Evolutionary conservation across 768 basidiomycete species (phyloP).

Genomic region (Leccinum arenicola): DNA sequence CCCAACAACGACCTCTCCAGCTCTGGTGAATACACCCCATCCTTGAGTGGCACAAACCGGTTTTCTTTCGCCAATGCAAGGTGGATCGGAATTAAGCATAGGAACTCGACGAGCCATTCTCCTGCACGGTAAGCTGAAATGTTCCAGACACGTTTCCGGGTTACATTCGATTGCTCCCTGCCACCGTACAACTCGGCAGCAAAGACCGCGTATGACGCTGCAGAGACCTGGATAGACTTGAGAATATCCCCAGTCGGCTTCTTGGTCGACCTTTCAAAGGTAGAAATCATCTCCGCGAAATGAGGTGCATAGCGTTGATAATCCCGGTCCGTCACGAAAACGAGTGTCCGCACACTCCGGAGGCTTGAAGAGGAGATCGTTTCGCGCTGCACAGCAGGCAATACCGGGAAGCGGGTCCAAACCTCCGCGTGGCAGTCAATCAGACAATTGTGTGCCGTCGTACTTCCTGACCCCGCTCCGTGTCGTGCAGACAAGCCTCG

Average conservation of each 20-base stretch:
- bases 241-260: slow-evolving; percentile 52
- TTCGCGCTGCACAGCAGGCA: slow-evolving; percentile 48
- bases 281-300: slow-evolving; percentile 42
- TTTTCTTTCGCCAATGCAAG: slow-evolving; percentile 59
- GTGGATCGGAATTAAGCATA: slow-evolving; percentile 65
- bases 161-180: not conserved
- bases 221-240: slow-evolving; percentile 35
- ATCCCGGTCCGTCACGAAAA: slow-evolving; percentile 43
- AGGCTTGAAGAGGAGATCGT: slow-evolving; percentile 37
- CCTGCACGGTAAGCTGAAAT: slow-evolving; percentile 45
- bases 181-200: slow-evolving; percentile 8
- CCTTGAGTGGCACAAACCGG: slow-evolving; percentile 58
- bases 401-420: slow-evolving; percentile 60
- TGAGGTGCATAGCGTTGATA: slow-evolving; percentile 37
- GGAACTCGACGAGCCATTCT: slow-evolving; percentile 60
- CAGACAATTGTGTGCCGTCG: slow-evolving; percentile 45
- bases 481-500: slow-evolving; percentile 15
- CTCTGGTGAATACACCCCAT: slow-evolving; percentile 49
- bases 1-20: slow-evolving; percentile 54
- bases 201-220: slow-evolving; percentile 31
- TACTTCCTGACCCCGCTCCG: not conserved
- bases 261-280: slow-evolving; percentile 47
- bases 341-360: slow-evolving; percentile 35
- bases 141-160: slow-evolving; percentile 18
- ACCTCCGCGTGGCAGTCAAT: slow-evolving; percentile 55